A percentile compares a stretch with the other conserved stretches of the same genome.
These are phyloP conservation scores for Mycena capillaripes DNA, from an alignment of 768 basidiomycete species.

Conservation along the genomic window DNA sequence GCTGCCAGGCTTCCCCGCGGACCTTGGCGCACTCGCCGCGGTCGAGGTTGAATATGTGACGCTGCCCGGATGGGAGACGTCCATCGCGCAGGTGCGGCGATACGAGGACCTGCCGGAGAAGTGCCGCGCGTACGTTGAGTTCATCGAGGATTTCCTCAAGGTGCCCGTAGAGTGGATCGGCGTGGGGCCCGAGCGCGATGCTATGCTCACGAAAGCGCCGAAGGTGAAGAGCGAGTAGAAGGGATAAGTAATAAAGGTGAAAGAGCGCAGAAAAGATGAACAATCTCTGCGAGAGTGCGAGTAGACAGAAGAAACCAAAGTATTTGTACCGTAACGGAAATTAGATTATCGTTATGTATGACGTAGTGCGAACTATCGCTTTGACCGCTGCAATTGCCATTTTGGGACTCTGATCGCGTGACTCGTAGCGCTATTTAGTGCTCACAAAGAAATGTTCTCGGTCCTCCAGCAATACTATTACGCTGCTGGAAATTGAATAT, in stretches of 20 bases:
- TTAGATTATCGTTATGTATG: not conserved
- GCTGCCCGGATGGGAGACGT: constrained; percentile 91
- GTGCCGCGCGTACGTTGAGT: constrained; percentile 89
- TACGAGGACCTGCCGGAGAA: constrained; percentile 87
- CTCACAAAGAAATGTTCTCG: too few species aligned
- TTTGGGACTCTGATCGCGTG: too few species aligned
- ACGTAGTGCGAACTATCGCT: not conserved
- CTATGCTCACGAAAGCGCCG: constrained; percentile 66
- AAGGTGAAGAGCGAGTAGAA: constrained; percentile 18
- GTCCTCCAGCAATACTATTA: too few species aligned
- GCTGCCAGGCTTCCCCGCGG: constrained; percentile 90
- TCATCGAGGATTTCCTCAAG: constrained; percentile 82
- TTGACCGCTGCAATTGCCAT: not conserved
- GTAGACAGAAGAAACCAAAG: too few species aligned
- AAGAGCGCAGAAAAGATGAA: too few species aligned
- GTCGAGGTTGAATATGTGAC: constrained; percentile 92
- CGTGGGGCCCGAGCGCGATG: constrained; percentile 88
- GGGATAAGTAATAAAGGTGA: too few species aligned
- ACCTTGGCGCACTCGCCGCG: constrained; percentile 83
- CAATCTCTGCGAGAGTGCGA: too few species aligned
- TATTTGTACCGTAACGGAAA: too few species aligned
- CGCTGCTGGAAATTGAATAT: too few species aligned
- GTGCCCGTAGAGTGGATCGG: constrained; percentile 94
- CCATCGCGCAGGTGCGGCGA: constrained; percentile 72
- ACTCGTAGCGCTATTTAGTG: too few species aligned